phyloP scores from a whole-genome alignment of 257 asterid species.

The Asclepias syriaca region DNA sequence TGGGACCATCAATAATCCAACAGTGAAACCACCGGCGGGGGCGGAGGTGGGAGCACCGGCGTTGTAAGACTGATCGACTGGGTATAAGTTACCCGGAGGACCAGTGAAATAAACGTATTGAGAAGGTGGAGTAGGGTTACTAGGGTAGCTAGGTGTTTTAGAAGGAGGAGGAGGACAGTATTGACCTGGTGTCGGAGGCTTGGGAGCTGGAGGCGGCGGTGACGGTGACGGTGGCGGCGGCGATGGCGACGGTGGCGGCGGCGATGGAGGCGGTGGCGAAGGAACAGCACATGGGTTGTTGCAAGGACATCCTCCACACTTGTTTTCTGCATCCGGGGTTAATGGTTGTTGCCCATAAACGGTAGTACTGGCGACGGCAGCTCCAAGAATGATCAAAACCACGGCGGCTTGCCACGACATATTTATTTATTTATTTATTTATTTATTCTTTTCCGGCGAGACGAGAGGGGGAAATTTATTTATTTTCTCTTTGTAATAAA shows the following conservation, averaged over 20 bases:
- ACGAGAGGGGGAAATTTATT: neutral
- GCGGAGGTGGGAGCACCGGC: slow-evolving; percentile 3
- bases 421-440: neutral
- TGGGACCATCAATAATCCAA: slow-evolving; percentile 18
- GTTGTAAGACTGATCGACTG: slow-evolving; percentile 19
- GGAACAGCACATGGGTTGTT: slow-evolving; percentile 45
- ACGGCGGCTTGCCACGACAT: slow-evolving; percentile 9
- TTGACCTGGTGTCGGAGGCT: slow-evolving; percentile 33
- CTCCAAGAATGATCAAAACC: slow-evolving; percentile 15
- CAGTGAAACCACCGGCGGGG: slow-evolving; percentile 12
- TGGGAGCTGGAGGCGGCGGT: slow-evolving; percentile 16
- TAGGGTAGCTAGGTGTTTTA: slow-evolving; percentile 22
- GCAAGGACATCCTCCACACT: slow-evolving; percentile 79
- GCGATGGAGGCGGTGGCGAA: slow-evolving; percentile 34
- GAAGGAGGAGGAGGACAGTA: slow-evolving; percentile 66
- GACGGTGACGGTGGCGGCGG: slow-evolving; percentile 28
- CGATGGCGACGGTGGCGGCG: slow-evolving; percentile 27
- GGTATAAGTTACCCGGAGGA: slow-evolving; percentile 68
- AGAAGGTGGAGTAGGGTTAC: slow-evolving; percentile 46
- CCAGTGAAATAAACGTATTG: slow-evolving; percentile 53
- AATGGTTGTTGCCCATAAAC: slow-evolving; percentile 21
- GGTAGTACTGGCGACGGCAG: neutral
- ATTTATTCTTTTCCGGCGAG: neutral
- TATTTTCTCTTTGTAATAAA: neutral
- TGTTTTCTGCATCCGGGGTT: slow-evolving; percentile 42